Base-by-base conservation (phyloP, 2,329 filamentous ascomycete species). In the Coniochaeta sp. region DNA sequence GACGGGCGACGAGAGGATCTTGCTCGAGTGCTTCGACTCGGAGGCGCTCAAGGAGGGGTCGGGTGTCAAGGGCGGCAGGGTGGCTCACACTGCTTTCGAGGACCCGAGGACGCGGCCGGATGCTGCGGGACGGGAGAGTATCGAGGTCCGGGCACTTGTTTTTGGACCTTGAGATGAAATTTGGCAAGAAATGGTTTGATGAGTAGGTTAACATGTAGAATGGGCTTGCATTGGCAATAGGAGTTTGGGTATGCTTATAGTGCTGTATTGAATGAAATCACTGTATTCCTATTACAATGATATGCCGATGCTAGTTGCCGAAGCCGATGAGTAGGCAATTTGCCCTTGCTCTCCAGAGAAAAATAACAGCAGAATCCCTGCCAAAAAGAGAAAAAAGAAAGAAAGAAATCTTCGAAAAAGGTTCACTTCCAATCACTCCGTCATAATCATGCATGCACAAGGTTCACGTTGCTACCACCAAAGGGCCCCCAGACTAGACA, bases 111-210 rank as follows among this genome's bases (percentile, higher is more conserved):
- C 89, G 1, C 83, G 86, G 2, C 75, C 80, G 19, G 89, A 87
- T 54, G 90, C 89, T 4, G 85, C 86, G 64, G 83, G 83, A 0
- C 81, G 92, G 65, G 90, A 96, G 78, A 96, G 91, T 71, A 96
- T 97, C 70, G 93, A 97, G 74, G 89, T 96, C 17, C 82, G 93
- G 66, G 87, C 90, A 38, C 78, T 96, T 72, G 89, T 96, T 0
- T 96, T 96, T 79, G 89, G 89, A 0, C 77, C 80, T 82, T 64
- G 75, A 19, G 26, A 12, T 2, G 4, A 6, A 28, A 24, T n/a
- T n/a, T n/a, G n/a, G n/a, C n/a, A n/a, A n/a, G n/a, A n/a, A n/a
- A n/a, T n/a, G n/a, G n/a, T n/a, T n/a, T n/a, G 14, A 10, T 17
- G 26, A 30, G 22, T 40, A 32, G 6, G n/a, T 7, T 50, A 55